phyloP scores from a whole-genome alignment of 495 filamentous ascomycete genomes.

The Clohesyomyces aquaticus region DNA sequence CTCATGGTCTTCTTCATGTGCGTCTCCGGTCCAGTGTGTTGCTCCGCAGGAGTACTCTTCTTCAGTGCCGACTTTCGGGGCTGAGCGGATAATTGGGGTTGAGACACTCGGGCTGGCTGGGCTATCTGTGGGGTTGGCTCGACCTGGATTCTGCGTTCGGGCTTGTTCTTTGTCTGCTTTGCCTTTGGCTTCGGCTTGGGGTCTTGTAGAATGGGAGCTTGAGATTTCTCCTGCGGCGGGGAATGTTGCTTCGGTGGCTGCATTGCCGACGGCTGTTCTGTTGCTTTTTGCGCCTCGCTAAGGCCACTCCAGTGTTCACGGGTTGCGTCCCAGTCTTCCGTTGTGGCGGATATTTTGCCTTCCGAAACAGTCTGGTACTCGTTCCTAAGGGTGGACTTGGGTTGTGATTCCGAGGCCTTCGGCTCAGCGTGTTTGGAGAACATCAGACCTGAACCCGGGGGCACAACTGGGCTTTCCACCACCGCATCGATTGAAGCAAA shows the following conservation, averaged over 20 bases:
- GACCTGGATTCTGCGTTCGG: neutral
- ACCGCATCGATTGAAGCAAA: slow-evolving; percentile 87
- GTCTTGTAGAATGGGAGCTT: slow-evolving; percentile 4
- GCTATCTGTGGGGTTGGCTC: neutral
- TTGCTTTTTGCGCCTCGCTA: slow-evolving; percentile 58
- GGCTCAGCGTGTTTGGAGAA: slow-evolving; percentile 34
- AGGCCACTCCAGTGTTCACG: slow-evolving; percentile 68
- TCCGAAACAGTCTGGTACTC: slow-evolving; percentile 11
- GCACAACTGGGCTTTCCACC: slow-evolving; percentile 61
- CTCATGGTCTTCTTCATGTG: slow-evolving; percentile 39
- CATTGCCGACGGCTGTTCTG: slow-evolving; percentile 55
- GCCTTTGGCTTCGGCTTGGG: slow-evolving; percentile 50
- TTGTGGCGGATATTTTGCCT: neutral
- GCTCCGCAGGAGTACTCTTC: slow-evolving; percentile 30
- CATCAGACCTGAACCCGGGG: slow-evolving; percentile 22
- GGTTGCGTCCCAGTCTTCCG: slow-evolving; percentile 63
- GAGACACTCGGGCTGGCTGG: neutral
- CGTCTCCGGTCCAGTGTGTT: slow-evolving; percentile 28
- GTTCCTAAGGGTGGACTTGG: slow-evolving; percentile 2
- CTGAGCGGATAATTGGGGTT: slow-evolving; percentile 21
- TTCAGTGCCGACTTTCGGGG: slow-evolving; percentile 41
- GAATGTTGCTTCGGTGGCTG: neutral
- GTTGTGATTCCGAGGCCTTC: neutral
- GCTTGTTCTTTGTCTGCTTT: slow-evolving; percentile 32
- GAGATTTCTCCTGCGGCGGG: neutral